A percentile compares a stretch with the other conserved stretches of the same genome.
These are phyloP conservation scores for Podila verticillata DNA, from an alignment of 192 early-diverging fungal genomes.

Conservation along the genomic window DNA sequence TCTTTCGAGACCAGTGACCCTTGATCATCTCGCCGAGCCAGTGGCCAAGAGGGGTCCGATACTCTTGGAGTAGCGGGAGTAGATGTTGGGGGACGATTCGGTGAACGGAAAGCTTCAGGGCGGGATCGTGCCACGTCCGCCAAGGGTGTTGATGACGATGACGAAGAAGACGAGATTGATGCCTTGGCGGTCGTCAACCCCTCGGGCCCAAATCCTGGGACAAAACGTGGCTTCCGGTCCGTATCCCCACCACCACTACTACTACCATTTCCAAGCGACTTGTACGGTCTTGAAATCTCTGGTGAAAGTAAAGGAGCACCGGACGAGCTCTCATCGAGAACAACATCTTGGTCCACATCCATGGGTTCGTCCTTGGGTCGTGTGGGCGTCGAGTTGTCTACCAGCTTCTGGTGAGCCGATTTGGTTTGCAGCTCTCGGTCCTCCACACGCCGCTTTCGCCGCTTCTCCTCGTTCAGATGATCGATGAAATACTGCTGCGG, in stretches of 20 bases:
- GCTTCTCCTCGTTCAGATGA: slow-evolving; percentile 34
- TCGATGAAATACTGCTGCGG: slow-evolving; percentile 36
- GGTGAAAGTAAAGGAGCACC: neutral
- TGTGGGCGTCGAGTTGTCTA: neutral
- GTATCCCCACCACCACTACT: too few species aligned
- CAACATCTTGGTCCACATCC: slow-evolving; percentile 3
- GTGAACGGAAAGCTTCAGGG: too few species aligned
- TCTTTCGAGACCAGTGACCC: too few species aligned
- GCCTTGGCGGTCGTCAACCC: neutral
- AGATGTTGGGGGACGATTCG: too few species aligned
- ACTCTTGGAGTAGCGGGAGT: too few species aligned
- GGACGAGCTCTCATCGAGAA: neutral
- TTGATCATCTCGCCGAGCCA: too few species aligned
- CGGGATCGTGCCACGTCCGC: neutral
- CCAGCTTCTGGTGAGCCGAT: slow-evolving; percentile 13
- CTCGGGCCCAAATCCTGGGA: slow-evolving; percentile 39
- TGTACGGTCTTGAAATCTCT: neutral
- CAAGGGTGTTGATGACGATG: neutral
- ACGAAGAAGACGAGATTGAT: neutral
- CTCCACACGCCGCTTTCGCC: slow-evolving; percentile 13
- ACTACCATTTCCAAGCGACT: neutral
- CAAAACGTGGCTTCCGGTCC: slow-evolving; percentile 28
- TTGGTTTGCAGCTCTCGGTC: slow-evolving; percentile 40
- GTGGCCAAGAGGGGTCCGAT: too few species aligned
- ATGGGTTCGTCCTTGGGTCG: slow-evolving; percentile 14